Base-by-base conservation (phyloP, 108 stramenopile genomes). In the Seminavis robusta region DNA sequence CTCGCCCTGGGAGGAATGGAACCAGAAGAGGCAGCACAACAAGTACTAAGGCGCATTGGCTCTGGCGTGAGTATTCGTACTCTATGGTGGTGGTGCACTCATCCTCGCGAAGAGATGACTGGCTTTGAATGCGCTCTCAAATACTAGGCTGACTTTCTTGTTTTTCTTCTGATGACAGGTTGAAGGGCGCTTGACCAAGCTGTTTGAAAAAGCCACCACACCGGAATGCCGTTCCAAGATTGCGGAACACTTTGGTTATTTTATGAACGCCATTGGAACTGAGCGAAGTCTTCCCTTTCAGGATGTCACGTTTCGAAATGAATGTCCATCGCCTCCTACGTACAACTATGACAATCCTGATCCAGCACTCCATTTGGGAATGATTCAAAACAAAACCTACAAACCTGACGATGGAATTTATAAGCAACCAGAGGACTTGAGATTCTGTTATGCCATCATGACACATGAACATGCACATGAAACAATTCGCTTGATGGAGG, bases 401-500 rank as follows among this genome's bases (percentile, higher is more conserved):
- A 74, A 88, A 52, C 91, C 91, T 8, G 60, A 72, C 8, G 51
- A 79, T 55, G n/a, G n/a, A n/a, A n/a, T n/a, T n/a, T n/a, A n/a
- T n/a, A n/a, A n/a, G n/a, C n/a, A n/a, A n/a, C 69, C 82, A 4
- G 52, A 64, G 8, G 77, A 95, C 9, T 51, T 95, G 40, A 69
- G 77, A 31, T 52, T 95, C 30, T 75, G 71, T 19, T 95, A 95
- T 60, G 81, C 80, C 9, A 88, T 95, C 24, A 65, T 92, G 52
- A 88, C 88, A 19, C 95, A 95, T 59, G 81, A 90, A 56, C 71
- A 82, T 39, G 79, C 90, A 4, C 60, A 76, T 56, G 63, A 80
- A 11, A 88, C 87, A 5, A 92, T 92, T 25, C 88, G 92, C 17
- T 61, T 95, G 36, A 85, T 95, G 44, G 81, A 88, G 39, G 70